Conservation (phyloP, 1,284 basidiomycete species). For the Grifola frondosa region DNA sequence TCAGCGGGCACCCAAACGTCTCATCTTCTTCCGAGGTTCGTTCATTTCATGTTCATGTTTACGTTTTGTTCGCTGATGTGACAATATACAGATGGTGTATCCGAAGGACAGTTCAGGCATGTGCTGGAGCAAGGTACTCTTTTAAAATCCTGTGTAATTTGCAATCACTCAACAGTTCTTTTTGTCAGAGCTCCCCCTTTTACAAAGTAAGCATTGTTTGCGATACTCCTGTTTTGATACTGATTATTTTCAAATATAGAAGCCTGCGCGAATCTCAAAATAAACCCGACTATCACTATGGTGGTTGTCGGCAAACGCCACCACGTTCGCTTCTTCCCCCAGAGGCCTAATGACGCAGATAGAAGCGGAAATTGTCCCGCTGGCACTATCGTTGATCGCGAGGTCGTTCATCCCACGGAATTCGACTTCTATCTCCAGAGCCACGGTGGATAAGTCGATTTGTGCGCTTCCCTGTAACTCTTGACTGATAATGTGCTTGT, state of each 20-base stretch:
- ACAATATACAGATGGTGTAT: slow-evolving; percentile 64
- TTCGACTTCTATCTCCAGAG: slow-evolving; percentile 80
- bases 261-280: slow-evolving; percentile 52
- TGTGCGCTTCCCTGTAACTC: neutral
- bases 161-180: no score
- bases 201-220: slow-evolving; percentile 51
- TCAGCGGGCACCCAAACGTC: slow-evolving; percentile 59
- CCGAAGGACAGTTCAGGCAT: slow-evolving; percentile 72
- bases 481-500: slow-evolving; percentile 1
- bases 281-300: slow-evolving; percentile 67
- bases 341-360: slow-evolving; percentile 48
- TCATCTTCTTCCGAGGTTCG: slow-evolving; percentile 72
- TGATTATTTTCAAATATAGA: slow-evolving; percentile 34
- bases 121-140: slow-evolving; percentile 63
- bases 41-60: slow-evolving; percentile 6
- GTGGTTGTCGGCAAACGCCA: slow-evolving; percentile 76
- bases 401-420: slow-evolving; percentile 69
- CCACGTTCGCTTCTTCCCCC: slow-evolving; percentile 74
- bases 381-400: slow-evolving; percentile 70
- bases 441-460: slow-evolving; percentile 50
- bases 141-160: no score
- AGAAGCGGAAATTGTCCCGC: slow-evolving; percentile 69
- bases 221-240: slow-evolving; percentile 31
- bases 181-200: slow-evolving; percentile 58
- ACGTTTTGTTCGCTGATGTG: no score